A percentile compares a stretch with the other conserved stretches of the same genome.
These are phyloP conservation scores for Anacardium occidentale DNA, from an alignment of 345 rosid genomes.

Conservation along the genomic window DNA sequence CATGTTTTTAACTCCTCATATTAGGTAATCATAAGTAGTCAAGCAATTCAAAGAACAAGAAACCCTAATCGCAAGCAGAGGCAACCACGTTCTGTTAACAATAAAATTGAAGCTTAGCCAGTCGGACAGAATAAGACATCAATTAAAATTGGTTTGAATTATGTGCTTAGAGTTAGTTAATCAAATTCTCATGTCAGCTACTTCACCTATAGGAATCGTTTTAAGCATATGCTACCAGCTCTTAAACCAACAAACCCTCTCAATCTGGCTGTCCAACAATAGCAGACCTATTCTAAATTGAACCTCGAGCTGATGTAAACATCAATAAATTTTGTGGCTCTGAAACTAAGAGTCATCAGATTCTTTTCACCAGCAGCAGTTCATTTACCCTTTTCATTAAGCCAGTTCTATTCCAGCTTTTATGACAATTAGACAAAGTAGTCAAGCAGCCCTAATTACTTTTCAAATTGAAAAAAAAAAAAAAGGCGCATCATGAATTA, in stretches of 20 bases:
- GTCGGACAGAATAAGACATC: background rate
- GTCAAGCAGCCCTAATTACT: background rate
- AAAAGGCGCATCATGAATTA: background rate
- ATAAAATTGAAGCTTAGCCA: background rate
- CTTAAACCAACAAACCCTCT: background rate
- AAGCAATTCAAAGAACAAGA: constrained; percentile 3
- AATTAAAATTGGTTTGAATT: background rate
- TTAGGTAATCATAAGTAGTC: background rate
- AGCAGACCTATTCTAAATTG: background rate
- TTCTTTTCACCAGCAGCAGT: background rate
- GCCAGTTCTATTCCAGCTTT: background rate
- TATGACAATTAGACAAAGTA: background rate
- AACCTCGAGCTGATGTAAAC: background rate
- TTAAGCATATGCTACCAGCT: background rate
- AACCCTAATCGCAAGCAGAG: background rate
- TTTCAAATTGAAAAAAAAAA: background rate
- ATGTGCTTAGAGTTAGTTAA: background rate
- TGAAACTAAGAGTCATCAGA: background rate
- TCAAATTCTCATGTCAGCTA: background rate
- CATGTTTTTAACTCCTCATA: background rate
- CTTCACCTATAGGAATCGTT: background rate
- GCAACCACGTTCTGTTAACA: background rate
- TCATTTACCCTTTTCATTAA: background rate
- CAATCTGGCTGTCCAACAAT: background rate
- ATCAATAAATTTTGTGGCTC: background rate